phyloP scores from a whole-genome alignment of 352 stramenopile species.

The Phytophthora citrophthora region DNA sequence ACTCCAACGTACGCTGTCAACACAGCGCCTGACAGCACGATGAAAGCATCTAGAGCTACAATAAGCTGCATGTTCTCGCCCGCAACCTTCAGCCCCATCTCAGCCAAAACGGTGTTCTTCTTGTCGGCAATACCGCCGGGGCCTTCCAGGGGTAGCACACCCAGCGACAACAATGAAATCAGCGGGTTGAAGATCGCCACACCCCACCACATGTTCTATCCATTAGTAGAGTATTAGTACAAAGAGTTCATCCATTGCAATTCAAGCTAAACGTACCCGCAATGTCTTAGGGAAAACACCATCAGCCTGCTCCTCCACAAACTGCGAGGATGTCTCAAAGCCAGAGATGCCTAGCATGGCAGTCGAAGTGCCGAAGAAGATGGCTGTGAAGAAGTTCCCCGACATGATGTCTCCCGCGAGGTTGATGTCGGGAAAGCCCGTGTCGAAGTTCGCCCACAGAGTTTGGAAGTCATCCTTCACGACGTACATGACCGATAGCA shows the following conservation, averaged over 20 bases:
- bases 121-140: conserved; percentile 77
- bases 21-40: conserved; percentile 93
- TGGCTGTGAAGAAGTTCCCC: conserved; percentile 83
- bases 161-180: conserved; percentile 91
- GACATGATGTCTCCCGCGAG: conserved; percentile 79
- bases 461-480: conserved; percentile 82
- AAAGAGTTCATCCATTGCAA: background rate
- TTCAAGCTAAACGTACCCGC: conserved; percentile 40
- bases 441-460: conserved; percentile 82
- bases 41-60: conserved; percentile 93
- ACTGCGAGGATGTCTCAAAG: conserved; percentile 95
- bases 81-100: conserved; percentile 89
- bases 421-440: conserved; percentile 90
- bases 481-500: conserved; percentile 82
- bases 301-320: conserved; percentile 95
- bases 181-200: conserved; percentile 95
- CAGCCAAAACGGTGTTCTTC: conserved; percentile 91
- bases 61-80: conserved; percentile 77
- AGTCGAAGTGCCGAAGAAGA: conserved; percentile 92
- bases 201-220: conserved; percentile 94
- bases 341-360: conserved; percentile 96
- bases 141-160: conserved; percentile 85
- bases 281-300: conserved; percentile 95
- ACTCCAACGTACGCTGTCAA: conserved; percentile 95
- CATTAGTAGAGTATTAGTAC: conserved; percentile 2